Evolutionary conservation across 2,329 filamentous ascomycete species (phyloP).

Genomic region (Diaporthe eres): DNA sequence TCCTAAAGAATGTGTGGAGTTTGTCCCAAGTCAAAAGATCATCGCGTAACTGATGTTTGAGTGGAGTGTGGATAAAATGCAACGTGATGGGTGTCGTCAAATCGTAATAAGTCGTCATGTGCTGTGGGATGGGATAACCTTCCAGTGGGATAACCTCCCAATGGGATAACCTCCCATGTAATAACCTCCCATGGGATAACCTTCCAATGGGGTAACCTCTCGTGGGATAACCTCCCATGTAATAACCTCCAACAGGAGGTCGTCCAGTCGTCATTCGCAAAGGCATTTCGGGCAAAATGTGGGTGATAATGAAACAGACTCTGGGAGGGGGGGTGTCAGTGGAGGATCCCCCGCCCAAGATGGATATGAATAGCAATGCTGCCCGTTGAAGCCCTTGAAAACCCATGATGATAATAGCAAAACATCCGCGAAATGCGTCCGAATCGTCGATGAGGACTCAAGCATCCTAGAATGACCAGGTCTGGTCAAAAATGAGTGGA

Average conservation of each 20-base stretch:
- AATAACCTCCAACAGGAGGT: neutral
- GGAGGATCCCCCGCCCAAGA: neutral
- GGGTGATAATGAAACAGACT: neutral
- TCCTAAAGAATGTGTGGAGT: neutral
- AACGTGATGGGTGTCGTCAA: neutral
- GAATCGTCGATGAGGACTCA: neutral
- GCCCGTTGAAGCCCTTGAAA: neutral
- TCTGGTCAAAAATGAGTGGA: neutral
- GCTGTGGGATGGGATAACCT: neutral
- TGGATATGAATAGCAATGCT: neutral
- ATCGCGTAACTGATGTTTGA: neutral
- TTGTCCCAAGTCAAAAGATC: neutral
- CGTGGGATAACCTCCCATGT: neutral
- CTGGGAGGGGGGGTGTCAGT: neutral
- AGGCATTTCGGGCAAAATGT: neutral
- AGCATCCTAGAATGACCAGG: neutral
- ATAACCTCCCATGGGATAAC: neutral
- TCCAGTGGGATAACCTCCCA: neutral
- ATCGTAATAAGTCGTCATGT: neutral
- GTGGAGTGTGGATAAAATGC: neutral
- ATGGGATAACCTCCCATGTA: neutral
- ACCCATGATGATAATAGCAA: neutral
- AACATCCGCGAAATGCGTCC: neutral
- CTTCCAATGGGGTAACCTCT: neutral
- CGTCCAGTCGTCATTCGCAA: neutral